Conservation (phyloP, 805 yeast species). For the Tetrapisispora nanseiensis region DNA sequence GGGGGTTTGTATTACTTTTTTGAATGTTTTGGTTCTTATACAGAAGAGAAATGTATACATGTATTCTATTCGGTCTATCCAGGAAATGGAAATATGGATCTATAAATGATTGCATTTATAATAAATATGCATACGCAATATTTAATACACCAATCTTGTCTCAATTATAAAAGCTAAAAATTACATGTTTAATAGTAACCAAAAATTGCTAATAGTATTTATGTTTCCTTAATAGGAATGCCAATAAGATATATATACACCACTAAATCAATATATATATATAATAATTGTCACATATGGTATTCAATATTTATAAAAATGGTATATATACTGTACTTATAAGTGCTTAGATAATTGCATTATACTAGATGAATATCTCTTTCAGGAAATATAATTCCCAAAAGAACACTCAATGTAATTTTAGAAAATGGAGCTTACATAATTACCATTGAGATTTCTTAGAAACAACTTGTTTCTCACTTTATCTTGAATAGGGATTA, state of each 20-base stretch:
- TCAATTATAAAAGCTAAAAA: neutral
- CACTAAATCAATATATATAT: neutral
- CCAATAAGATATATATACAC: too few relatives aligned
- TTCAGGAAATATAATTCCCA: neutral
- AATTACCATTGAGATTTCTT: too few relatives aligned
- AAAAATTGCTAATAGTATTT: too few relatives aligned
- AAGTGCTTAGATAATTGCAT: neutral
- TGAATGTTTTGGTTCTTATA: neutral
- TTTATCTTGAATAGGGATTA: too few relatives aligned
- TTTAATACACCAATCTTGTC: neutral
- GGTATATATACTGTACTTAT: neutral
- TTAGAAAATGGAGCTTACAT: too few relatives aligned
- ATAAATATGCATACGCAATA: neutral
- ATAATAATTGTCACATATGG: neutral
- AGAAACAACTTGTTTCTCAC: too few relatives aligned
- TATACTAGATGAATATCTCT: neutral
- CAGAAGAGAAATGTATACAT: neutral
- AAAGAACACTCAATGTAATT: too few relatives aligned
- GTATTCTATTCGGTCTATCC: neutral
- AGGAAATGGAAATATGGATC: neutral
- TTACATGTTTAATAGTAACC: neutral
- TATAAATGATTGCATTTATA: neutral
- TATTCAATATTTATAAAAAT: neutral
- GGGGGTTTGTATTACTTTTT: neutral
- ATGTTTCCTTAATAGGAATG: neutral